Evolutionary conservation across 2,329 filamentous ascomycete genomes (phyloP).

Genomic region (Aspergillus fischeri): DNA sequence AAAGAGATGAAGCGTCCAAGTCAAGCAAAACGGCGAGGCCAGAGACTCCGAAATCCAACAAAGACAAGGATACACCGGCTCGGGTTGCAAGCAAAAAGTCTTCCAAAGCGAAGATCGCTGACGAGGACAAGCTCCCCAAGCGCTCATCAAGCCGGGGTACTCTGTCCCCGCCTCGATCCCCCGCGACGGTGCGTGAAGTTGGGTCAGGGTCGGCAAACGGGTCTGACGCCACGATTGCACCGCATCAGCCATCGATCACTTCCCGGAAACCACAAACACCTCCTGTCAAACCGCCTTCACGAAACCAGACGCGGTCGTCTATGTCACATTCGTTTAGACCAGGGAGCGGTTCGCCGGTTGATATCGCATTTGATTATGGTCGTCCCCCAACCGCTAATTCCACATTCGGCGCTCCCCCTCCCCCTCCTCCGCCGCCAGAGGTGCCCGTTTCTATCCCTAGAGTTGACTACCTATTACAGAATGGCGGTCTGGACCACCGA

Average conservation of each 20-base stretch:
- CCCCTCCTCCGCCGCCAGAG: slow-evolving; percentile 71
- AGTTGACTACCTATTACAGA: slow-evolving; percentile 87
- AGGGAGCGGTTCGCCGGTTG: slow-evolving; percentile 29
- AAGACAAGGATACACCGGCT: slow-evolving; percentile 31
- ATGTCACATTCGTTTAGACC: slow-evolving; percentile 21
- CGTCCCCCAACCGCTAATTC: slow-evolving; percentile 26
- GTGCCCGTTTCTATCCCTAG: slow-evolving; percentile 66
- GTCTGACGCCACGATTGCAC: slow-evolving; percentile 46
- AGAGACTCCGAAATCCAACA: slow-evolving; percentile 38
- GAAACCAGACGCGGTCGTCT: slow-evolving; percentile 31
- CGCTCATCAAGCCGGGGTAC: slow-evolving; percentile 27
- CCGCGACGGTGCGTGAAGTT: slow-evolving; percentile 31
- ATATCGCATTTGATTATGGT: slow-evolving; percentile 33
- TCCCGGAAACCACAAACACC: slow-evolving; percentile 27
- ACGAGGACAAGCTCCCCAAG: slow-evolving; percentile 31
- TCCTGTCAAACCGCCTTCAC: slow-evolving; percentile 32
- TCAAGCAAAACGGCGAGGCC: slow-evolving; percentile 34
- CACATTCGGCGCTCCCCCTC: slow-evolving; percentile 50
- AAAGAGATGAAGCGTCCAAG: slow-evolving; percentile 36
- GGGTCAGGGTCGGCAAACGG: slow-evolving; percentile 35
- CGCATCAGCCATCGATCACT: slow-evolving; percentile 35
- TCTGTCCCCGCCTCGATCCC: slow-evolving; percentile 34
- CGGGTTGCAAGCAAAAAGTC: slow-evolving; percentile 34
- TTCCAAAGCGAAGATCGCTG: slow-evolving; percentile 30
- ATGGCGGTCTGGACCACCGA: slow-evolving; percentile 71